phyloP scores from a whole-genome alignment of 192 early-diverging fungal genomes.

The Chytriomyces confervae region DNA sequence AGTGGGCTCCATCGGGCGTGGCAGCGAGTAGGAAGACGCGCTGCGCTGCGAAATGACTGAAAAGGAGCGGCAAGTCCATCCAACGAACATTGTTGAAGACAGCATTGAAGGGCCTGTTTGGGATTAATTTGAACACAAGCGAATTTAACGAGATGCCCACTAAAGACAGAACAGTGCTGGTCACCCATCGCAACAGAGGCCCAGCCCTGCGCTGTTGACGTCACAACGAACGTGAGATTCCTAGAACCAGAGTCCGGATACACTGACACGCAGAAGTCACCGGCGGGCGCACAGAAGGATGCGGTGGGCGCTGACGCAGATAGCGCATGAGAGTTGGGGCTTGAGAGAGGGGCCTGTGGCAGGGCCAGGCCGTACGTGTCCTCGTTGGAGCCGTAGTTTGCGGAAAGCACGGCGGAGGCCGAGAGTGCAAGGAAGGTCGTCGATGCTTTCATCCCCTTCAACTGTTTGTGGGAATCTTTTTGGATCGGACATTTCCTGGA shows the following conservation, averaged over 20 bases:
- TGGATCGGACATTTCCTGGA: too few species aligned
- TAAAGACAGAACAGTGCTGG: background rate
- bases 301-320: too few species aligned
- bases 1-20: background rate
- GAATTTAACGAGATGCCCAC: background rate
- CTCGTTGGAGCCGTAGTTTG: too few species aligned
- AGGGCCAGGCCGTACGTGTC: too few species aligned
- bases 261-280: background rate
- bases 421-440: too few species aligned
- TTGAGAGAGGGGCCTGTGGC: too few species aligned
- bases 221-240: background rate
- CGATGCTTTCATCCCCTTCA: too few species aligned
- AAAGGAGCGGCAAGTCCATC: background rate
- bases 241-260: background rate
- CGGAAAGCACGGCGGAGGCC: too few species aligned
- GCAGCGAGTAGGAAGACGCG: background rate
- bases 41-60: background rate
- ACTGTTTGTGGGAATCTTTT: too few species aligned
- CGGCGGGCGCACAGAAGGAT: background rate
- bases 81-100: background rate
- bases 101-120: background rate
- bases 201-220: slow-evolving; percentile 13
- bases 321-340: too few species aligned
- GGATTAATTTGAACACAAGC: background rate
- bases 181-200: slow-evolving; percentile 19